Base-by-base conservation (phyloP, 2,329 filamentous ascomycete species). In the Fusarium sp. region DNA sequence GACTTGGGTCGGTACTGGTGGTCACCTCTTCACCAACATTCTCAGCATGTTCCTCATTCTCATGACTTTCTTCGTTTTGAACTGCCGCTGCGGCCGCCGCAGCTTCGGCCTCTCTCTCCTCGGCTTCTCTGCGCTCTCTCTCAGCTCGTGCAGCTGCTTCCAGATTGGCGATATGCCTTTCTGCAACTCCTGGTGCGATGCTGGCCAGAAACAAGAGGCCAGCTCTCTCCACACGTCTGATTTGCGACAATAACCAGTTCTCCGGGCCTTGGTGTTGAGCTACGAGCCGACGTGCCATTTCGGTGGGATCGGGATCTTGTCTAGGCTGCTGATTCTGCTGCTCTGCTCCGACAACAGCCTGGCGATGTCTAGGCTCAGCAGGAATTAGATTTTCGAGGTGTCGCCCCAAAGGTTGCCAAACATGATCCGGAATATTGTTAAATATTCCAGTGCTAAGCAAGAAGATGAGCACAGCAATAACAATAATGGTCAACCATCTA, bases 181-280 rank as follows among this genome's bases (percentile, higher is more conserved):
- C 90, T 2, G 89, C 89, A 27, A 92, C 85, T 13, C 90, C 90
- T 2, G 90, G 90, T 3, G 89, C 88, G 66, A 92, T 85, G 76
- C 90, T 92, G 23, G 90, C 90, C 26, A 92, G 81, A 74, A 92
- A 91, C 27, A 92, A 81, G 18, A 91, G 83, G 0, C 87, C 83
- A 20, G 89, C 87, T 68, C 90, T 85, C 78, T 92, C 89, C 10
- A 88, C 74, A 14, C 88, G 82, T 61, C 89, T 83, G 8, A 87
- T 78, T 60, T 87, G 85, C 12, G 71, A 72, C 14, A 76, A 41
- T 30, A 82, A 42, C 81, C 81, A 82, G 15, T 69, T 74, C 26
- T 77, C 77, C 7, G 74, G 78, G 7, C 69, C 75, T 33, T 73
- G 77, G 17, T 75, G 77, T 54, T 81, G 75, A n/a, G 73, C 85